Percentiles rank a stretch among this genome's conserved stretches.
phyloP scores from a whole-genome alignment of 208 protist genomes.

The Tetramitus jugosus region DNA sequence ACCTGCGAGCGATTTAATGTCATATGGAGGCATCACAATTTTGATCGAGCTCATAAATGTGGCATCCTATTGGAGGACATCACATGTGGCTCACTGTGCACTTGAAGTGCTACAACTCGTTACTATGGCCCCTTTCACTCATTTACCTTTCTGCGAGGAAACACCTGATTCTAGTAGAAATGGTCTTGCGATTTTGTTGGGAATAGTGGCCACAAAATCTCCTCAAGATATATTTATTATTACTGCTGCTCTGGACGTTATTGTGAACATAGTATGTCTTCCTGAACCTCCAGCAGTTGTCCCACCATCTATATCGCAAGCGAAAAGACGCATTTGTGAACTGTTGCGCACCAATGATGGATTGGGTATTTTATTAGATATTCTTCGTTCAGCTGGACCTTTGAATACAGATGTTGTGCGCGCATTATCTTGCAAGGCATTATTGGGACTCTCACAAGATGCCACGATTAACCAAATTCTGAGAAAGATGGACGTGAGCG shows the following conservation, averaged over 20 bases:
- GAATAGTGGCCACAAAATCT: neutral
- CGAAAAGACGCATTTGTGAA: neutral
- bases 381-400: neutral
- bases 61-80: neutral
- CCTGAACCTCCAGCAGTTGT: neutral
- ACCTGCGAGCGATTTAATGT: neutral
- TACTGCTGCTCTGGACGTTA: neutral
- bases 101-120: constrained; percentile 1
- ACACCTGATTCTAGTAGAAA: neutral
- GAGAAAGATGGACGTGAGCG: constrained; percentile 28
- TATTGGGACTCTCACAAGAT: constrained; percentile 35
- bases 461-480: constrained; percentile 40
- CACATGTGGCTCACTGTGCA: neutral
- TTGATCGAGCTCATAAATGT: neutral
- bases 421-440: constrained; percentile 25
- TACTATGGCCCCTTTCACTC: neutral
- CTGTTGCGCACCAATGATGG: constrained; percentile 7
- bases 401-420: neutral
- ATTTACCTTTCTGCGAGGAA: neutral
- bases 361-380: neutral
- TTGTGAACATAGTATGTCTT: neutral
- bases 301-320: too few relatives aligned
- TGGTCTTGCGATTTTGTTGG: neutral
- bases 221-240: neutral
- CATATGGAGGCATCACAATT: neutral